A percentile compares a stretch with the other conserved stretches of the same genome.
Evolutionary conservation across 139 green algal species (phyloP).

Genomic region (Diplosphaera chodatii): DNA sequence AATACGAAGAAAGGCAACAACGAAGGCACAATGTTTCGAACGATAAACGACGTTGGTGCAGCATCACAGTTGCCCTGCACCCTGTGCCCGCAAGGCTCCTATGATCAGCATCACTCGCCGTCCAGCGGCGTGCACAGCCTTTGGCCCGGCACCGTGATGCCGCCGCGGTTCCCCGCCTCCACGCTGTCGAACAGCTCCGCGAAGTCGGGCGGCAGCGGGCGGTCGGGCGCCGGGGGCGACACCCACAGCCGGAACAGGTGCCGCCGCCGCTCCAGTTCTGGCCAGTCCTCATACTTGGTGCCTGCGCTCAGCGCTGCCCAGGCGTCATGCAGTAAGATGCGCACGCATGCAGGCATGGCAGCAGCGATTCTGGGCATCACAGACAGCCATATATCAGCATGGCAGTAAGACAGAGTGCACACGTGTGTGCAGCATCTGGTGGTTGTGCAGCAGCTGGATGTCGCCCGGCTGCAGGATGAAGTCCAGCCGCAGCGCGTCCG

Average conservation of each 20-base stretch:
- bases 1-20: too few relatives aligned
- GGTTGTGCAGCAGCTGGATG: constrained; percentile 65
- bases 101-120: constrained; percentile 32
- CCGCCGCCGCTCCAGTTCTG: constrained; percentile 14
- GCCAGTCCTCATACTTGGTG: neutral
- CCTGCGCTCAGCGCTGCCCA: too few relatives aligned
- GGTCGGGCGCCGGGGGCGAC: constrained; percentile 17
- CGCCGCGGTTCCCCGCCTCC: neutral
- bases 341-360: too few relatives aligned
- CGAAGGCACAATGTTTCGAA: too few relatives aligned
- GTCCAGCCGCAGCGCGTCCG: constrained; percentile 47
- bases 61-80: too few relatives aligned
- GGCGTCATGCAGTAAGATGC: too few relatives aligned
- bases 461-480: constrained; percentile 54
- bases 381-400: too few relatives aligned
- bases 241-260: constrained; percentile 62
- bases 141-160: constrained; percentile 18
- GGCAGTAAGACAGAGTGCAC: neutral
- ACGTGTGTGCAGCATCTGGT: constrained; percentile 45
- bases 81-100: too few relatives aligned
- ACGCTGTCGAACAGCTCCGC: neutral
- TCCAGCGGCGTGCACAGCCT: constrained; percentile 24
- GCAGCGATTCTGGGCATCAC: too few relatives aligned
- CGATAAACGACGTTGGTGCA: too few relatives aligned
- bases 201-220: constrained; percentile 24